A percentile compares a stretch with the other conserved stretches of the same genome.
Conservation (phyloP, 2,329 filamentous ascomycete species). For the Chalaropsis ovoidea region DNA sequence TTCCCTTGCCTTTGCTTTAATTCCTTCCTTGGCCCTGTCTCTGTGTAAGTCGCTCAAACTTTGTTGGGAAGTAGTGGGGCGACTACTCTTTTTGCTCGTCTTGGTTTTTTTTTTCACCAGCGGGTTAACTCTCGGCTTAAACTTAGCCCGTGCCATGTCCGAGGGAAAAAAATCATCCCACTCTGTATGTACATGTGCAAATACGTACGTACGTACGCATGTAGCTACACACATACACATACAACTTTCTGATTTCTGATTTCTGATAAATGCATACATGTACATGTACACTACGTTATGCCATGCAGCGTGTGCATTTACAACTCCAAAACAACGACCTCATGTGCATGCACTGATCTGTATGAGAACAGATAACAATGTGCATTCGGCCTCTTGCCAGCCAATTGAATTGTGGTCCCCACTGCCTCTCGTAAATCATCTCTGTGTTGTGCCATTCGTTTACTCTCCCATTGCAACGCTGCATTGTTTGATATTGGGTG, state of each 20-base stretch:
- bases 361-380: background rate
- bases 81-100: background rate
- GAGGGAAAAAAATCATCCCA: background rate
- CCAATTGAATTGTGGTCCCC: background rate
- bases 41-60: constrained; percentile 13
- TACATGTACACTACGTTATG: background rate
- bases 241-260: background rate
- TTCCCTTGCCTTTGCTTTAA: background rate
- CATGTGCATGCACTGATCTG: background rate
- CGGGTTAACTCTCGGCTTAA: constrained; percentile 16
- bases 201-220: background rate
- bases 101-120: background rate
- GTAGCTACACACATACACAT: background rate
- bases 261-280: background rate
- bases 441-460: constrained; percentile 7
- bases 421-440: background rate
- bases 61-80: constrained; percentile 23
- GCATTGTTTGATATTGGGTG: background rate
- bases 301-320: background rate
- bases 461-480: background rate
- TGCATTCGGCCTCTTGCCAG: background rate
- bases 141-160: constrained; percentile 11
- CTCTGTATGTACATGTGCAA: background rate
- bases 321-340: constrained; percentile 1
- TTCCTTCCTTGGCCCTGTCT: constrained; percentile 7